Evolutionary conservation across 2,329 filamentous ascomycete species (phyloP).

Genomic region (Aureobasidium sp.): DNA sequence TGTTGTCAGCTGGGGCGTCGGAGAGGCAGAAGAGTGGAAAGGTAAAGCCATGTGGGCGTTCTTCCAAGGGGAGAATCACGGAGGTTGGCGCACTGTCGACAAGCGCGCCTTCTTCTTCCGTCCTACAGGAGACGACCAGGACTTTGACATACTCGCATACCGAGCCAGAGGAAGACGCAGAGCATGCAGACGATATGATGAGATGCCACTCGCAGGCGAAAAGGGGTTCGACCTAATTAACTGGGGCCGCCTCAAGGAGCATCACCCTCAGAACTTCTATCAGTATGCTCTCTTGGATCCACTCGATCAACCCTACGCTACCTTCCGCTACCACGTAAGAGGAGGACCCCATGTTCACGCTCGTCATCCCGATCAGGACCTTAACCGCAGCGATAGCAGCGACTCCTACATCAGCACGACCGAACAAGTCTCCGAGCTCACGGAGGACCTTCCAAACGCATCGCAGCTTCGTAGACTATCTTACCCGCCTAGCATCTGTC

Average conservation of each 20-base stretch:
- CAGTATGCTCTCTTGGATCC: conserved; percentile 56
- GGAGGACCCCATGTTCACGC: conserved; percentile 5
- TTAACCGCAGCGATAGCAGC: background rate
- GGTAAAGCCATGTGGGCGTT: conserved; percentile 53
- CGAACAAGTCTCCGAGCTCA: background rate
- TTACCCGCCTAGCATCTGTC: conserved; percentile 12
- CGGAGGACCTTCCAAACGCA: background rate
- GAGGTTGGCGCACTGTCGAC: conserved; percentile 38
- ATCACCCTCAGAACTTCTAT: conserved; percentile 51
- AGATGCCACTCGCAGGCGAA: background rate
- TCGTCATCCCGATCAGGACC: background rate
- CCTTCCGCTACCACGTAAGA: conserved; percentile 41
- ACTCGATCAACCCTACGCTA: conserved; percentile 52
- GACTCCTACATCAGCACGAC: background rate
- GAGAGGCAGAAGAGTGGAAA: conserved; percentile 44
- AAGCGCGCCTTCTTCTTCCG: conserved; percentile 47
- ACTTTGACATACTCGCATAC: conserved; percentile 47
- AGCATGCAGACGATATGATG: conserved; percentile 31
- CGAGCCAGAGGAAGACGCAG: conserved; percentile 46
- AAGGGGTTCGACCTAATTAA: conserved; percentile 35
- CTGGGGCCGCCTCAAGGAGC: conserved; percentile 40
- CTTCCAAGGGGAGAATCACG: conserved; percentile 36
- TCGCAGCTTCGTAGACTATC: conserved; percentile 16
- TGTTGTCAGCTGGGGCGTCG: conserved; percentile 50
- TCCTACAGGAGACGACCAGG: conserved; percentile 26